A percentile compares a stretch with the other conserved stretches of the same genome.
Conservation (phyloP, 352 stramenopile genomes). For the Phytophthora boehmeriae region DNA sequence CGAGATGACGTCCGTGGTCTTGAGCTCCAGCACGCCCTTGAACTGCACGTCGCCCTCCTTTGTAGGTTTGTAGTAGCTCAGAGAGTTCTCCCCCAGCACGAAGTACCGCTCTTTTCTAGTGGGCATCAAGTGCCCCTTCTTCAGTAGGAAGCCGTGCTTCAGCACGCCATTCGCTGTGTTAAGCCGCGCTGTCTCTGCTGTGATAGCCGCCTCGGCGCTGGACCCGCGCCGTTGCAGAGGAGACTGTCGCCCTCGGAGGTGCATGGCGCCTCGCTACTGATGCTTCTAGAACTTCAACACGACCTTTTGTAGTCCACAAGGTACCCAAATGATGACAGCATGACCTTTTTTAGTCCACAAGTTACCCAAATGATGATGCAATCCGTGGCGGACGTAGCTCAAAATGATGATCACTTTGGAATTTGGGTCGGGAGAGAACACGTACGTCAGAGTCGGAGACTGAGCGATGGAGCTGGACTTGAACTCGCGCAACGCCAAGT, state of each 20-base stretch:
- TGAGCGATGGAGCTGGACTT: slow-evolving; percentile 77
- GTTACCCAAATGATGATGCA: no score
- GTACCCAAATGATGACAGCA: no score
- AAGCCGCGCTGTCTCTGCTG: slow-evolving; percentile 26
- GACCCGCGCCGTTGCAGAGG: slow-evolving; percentile 22
- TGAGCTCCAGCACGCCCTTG: slow-evolving; percentile 52
- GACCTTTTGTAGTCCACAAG: no score
- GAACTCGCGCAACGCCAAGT: slow-evolving; percentile 70
- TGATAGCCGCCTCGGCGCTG: slow-evolving; percentile 23
- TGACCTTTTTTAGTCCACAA: no score
- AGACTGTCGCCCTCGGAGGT: no score
- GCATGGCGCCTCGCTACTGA: no score
- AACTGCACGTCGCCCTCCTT: slow-evolving; percentile 34
- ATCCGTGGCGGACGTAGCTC: no score
- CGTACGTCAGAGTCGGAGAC: no score
- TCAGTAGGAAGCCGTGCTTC: slow-evolving; percentile 53
- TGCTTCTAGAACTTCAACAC: no score
- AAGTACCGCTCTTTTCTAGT: slow-evolving; percentile 66
- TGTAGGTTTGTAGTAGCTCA: slow-evolving; percentile 57
- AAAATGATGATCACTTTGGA: no score
- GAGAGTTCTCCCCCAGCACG: slow-evolving; percentile 42
- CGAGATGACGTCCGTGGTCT: slow-evolving; percentile 52
- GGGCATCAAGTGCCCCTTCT: slow-evolving; percentile 61
- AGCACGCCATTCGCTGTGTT: slow-evolving; percentile 22
- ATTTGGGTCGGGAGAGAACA: no score